Evolutionary conservation across 495 filamentous ascomycete species (phyloP), one percentile per base, ranked within the genome.

Genomic region (Lasiosphaeria ovina): DNA sequence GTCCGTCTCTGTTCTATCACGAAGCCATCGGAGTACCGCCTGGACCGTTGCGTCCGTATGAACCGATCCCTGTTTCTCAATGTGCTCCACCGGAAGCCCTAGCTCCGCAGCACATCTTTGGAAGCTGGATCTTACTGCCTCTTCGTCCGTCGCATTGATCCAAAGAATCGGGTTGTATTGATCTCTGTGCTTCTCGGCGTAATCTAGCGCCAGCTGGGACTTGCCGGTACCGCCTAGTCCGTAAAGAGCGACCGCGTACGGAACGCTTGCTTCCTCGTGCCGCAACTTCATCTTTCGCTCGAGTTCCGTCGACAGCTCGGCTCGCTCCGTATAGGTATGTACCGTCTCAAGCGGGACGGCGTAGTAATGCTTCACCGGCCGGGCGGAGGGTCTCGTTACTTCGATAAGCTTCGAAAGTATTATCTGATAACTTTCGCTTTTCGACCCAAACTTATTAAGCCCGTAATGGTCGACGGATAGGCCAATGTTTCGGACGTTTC

Each of bases 1-100:
- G 52, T 72, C 74, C 62, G 65, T 63, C 51, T 68, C 59, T 54
- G 76, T 74, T 5, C 66, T 59, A 81, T 55, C 31, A 71, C 62
- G 7, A 75, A 60, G 17, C 40, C 58, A 42, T 70, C 59, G 47
- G 79, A 77, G 57, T 81, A 77, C 31, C 61, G 53, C 52, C 54
- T 61, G 48, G 77, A 81, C 0, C 66, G 72, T 14, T 42, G 14
- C 32, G 54, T 69, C 62, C 9, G 44, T 45, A 45, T 62, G 59
- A 62, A 51, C 49, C 10, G 62, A 67, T 32, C 44, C 54, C 32
- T 68, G 62, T 35, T 61, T 68, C 54, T 61, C 59, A 45, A 32
- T 53, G 32, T 17, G 55, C 45, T 66, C 60, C 40, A 62, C 60
- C 51, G 53, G 62, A 24, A 68, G 60, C 33, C 58, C 48, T 33